phyloP scores from a whole-genome alignment of 306 rosid species.

The Urtica urens region DNA sequence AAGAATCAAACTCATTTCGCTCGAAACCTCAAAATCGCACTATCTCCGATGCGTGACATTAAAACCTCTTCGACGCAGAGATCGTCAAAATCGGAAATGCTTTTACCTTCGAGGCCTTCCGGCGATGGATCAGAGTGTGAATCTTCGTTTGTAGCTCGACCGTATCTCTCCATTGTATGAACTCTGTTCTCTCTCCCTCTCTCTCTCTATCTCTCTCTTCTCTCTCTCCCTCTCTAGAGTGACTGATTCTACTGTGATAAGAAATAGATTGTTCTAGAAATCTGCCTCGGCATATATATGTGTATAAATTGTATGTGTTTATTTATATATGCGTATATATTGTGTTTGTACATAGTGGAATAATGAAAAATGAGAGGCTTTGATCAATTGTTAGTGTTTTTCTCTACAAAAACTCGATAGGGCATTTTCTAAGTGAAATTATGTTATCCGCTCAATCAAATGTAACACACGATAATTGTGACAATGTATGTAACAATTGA shows the following conservation, averaged over 20 bases:
- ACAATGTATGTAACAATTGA: no score
- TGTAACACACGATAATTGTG: no score
- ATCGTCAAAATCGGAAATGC: constrained; percentile 7
- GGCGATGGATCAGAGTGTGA: constrained; percentile 84
- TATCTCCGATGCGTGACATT: constrained; percentile 11
- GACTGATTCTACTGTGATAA: constrained; percentile 18
- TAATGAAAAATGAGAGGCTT: constrained; percentile 37
- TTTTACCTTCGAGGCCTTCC: constrained; percentile 64
- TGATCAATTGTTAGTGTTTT: constrained; percentile 45
- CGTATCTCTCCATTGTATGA: constrained; percentile 92
- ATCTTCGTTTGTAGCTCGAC: constrained; percentile 43
- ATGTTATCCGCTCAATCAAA: no score
- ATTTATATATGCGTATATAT: not conserved
- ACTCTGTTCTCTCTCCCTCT: constrained; percentile 12
- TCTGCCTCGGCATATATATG: no score
- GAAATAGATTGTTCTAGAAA: constrained; percentile 4
- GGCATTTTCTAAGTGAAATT: no score
- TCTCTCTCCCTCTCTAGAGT: no score
- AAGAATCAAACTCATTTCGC: constrained; percentile 22
- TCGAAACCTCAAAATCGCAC: constrained; percentile 29
- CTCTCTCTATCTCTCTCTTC: no score
- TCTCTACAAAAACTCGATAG: no score
- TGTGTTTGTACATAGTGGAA: not conserved
- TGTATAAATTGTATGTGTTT: not conserved
- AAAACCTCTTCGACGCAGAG: not conserved